Evolutionary conservation across 192 early-diverging fungal genomes (phyloP).

Genomic region (Coemansia biformis): DNA sequence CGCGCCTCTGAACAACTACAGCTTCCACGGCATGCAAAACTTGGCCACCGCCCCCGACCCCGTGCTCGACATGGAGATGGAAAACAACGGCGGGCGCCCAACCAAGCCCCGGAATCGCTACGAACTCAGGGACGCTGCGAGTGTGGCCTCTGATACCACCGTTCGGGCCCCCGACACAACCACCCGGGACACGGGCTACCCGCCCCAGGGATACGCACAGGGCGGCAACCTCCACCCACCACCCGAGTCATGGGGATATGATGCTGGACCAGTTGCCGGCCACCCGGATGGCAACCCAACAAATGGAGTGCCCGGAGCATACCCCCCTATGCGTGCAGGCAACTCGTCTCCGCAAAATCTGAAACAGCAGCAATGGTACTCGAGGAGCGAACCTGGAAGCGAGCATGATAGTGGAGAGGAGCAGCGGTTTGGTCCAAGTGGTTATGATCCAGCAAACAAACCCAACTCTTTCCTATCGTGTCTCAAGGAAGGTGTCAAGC

Average conservation of each 20-base stretch:
- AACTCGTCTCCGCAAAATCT: too few relatives aligned
- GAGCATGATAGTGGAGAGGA: constrained; percentile 2
- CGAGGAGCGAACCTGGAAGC: background rate
- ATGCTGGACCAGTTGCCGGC: background rate
- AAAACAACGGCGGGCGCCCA: too few relatives aligned
- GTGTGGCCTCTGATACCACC: constrained; percentile 5
- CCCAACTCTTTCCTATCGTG: constrained; percentile 19
- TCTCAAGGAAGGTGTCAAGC: constrained; percentile 32
- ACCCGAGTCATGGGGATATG: background rate
- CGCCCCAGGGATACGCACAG: constrained; percentile 11
- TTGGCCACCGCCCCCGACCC: constrained; percentile 14
- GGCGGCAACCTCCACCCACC: constrained; percentile 3
- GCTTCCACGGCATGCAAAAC: constrained; percentile 38
- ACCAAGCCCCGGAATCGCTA: constrained; percentile 5
- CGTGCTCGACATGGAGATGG: constrained; percentile 1
- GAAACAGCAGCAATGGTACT: too few relatives aligned
- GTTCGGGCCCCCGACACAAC: background rate
- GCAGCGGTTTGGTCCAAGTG: too few relatives aligned
- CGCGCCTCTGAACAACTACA: constrained; percentile 25
- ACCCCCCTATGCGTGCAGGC: too few relatives aligned
- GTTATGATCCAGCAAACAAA: too few relatives aligned
- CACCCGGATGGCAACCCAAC: constrained; percentile 5
- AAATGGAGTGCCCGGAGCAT: too few relatives aligned
- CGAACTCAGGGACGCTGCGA: constrained; percentile 13
- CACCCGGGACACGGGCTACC: constrained; percentile 5